Percentiles rank a stretch among this genome's conserved stretches.
phyloP scores from a whole-genome alignment of 2,329 filamentous ascomycete genomes.

The Xylariaceae sp. region DNA sequence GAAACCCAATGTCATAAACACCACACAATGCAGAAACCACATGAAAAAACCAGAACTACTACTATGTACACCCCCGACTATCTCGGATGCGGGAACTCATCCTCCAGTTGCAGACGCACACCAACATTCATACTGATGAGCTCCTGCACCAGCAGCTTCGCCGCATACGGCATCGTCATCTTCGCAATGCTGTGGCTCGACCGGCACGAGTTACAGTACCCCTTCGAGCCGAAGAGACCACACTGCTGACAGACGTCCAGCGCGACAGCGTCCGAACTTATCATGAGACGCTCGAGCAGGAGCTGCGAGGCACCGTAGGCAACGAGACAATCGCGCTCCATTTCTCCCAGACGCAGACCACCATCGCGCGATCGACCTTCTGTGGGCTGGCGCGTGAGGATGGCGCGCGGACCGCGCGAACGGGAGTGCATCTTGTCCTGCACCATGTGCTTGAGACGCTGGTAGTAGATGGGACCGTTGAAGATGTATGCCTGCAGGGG shows the following conservation, averaged over 20 bases:
- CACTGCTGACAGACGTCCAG: slow-evolving; percentile 94
- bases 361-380: slow-evolving; percentile 91
- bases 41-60: not conserved
- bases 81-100: slow-evolving; percentile 75
- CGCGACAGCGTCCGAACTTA: slow-evolving; percentile 81
- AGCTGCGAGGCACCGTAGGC: slow-evolving; percentile 94
- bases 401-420: slow-evolving; percentile 80
- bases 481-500: slow-evolving; percentile 93
- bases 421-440: slow-evolving; percentile 99
- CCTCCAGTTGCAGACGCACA: slow-evolving; percentile 80
- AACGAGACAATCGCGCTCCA: slow-evolving; percentile 98
- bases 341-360: slow-evolving; percentile 89
- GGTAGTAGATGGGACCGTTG: slow-evolving; percentile 98
- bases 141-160: slow-evolving; percentile 93
- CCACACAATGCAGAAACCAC: slow-evolving; percentile 22
- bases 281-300: slow-evolving; percentile 88
- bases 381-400: slow-evolving; percentile 90
- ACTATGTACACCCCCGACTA: slow-evolving; percentile 3
- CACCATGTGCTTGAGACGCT: slow-evolving; percentile 99
- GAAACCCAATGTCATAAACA: slow-evolving; percentile 17
- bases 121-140: slow-evolving; percentile 98
- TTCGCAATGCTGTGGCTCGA: slow-evolving; percentile 77
- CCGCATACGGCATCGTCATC: slow-evolving; percentile 97
- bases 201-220: slow-evolving; percentile 91
- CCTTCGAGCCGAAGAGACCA: slow-evolving; percentile 90